Base-by-base conservation (phyloP, 345 rosid genomes). In the Orychophragmus violaceus region DNA sequence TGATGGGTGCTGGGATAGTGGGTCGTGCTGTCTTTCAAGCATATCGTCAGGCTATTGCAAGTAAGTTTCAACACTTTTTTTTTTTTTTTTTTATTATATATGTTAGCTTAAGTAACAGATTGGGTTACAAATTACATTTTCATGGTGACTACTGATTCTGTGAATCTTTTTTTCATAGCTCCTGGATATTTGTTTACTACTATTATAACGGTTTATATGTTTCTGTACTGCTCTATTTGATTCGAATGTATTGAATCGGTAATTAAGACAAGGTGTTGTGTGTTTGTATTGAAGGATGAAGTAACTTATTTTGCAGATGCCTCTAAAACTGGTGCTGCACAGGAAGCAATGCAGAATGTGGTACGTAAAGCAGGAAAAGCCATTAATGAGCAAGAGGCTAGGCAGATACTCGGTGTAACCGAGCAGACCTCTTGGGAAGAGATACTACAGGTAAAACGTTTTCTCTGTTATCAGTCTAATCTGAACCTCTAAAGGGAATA, bases 11-110 rank as follows among this genome's bases (percentile, higher is more conserved):
- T 52, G 84, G 89, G 24, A 83, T 94, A 51, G 62, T 94, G 46
- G 92, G 79, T 24, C 85, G 97, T 75, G 95, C 96, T 53, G 36
- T 90, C 23, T 75, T 81, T 75, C 99, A 94, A 82, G 96, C 97
- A 22, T 94, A 94, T 64, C 95, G 96, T 25, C 96, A 94, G 68
- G 97, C 97, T 44, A 85, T 94, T 32, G 46, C 90, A 64, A 94
- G 97, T 88, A 76, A 53, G 91, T 45, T 46, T 23, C 35, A 12
- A 39, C 23, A 12, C 64, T 16, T 46, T 12, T 4, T 10, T 33
- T 36, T 36, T 16, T 36, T 12, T 16, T 12, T 9, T 10, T 28
- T 28, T 30, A 30, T 33, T 33, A 10, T 8, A 33, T 36, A 36
- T 13, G 2, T 30, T 36, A 12, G 16, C 42, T 36, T 36, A 1